These are phyloP conservation scores for Penicillium sp. DNA, from an alignment of 2,329 filamentous ascomycete species.

Conservation along the genomic window DNA sequence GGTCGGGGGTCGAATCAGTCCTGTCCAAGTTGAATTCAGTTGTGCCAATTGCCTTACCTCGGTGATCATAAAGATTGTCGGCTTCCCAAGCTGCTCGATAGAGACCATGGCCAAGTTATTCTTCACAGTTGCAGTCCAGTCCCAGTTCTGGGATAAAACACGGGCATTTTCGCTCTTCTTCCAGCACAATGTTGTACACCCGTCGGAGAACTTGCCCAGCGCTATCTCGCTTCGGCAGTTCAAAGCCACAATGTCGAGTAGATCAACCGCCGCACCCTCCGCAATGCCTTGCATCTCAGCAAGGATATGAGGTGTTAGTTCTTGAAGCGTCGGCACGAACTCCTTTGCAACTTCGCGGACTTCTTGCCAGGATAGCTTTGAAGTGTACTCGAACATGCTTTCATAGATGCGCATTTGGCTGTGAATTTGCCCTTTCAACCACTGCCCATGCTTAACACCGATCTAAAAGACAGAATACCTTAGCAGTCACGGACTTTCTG, in stretches of 20 bases:
- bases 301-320: slow-evolving; percentile 40
- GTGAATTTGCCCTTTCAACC: slow-evolving; percentile 43
- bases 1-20: not conserved
- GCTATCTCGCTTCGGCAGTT: slow-evolving; percentile 64
- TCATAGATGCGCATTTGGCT: slow-evolving; percentile 53
- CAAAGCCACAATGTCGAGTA: slow-evolving; percentile 58
- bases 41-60: slow-evolving; percentile 37
- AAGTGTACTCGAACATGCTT: slow-evolving; percentile 50
- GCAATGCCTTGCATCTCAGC: slow-evolving; percentile 57
- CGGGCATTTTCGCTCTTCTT: slow-evolving; percentile 38
- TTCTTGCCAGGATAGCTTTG: slow-evolving; percentile 49
- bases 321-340: slow-evolving; percentile 50
- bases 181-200: slow-evolving; percentile 60
- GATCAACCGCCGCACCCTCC: slow-evolving; percentile 50
- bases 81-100: slow-evolving; percentile 49
- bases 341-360: slow-evolving; percentile 50
- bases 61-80: slow-evolving; percentile 57
- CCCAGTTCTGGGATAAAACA: slow-evolving; percentile 61
- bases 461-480: slow-evolving; percentile 41
- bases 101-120: slow-evolving; percentile 55
- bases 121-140: slow-evolving; percentile 58
- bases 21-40: not conserved
- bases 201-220: slow-evolving; percentile 59
- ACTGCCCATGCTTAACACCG: slow-evolving; percentile 50
- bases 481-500: not conserved